Base-by-base conservation (phyloP, 345 rosid species). In the Citrus hindsii region DNA sequence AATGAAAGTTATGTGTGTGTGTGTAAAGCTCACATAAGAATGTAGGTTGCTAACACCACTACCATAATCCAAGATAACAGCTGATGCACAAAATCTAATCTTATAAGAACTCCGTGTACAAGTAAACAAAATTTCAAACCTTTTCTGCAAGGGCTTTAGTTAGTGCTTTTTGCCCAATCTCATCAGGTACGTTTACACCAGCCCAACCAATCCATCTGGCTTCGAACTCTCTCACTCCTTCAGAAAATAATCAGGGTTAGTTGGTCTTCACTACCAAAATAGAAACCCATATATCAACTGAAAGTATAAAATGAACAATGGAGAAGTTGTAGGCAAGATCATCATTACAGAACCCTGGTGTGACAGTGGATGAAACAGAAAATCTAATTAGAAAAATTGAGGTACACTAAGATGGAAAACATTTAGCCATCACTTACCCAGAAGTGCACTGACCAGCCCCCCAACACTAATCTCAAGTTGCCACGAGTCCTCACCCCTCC, bases 151-250 rank as follows among this genome's bases (percentile, higher is more conserved):
- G 80, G 74, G 92, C 86, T 83, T 71, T 80, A 78, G 86, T 85
- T 48, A 89, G 77, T 78, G 87, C 69, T 70, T 40, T 82, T 70
- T 86, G 85, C 67, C 92, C 92, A 76, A 75, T 73, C 64, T 81
- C 90, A 83, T 89, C 92, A 71, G 86, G 83, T 18, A 89, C 92
- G 75, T 84, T 87, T 71, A 89, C 92, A 74, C 92, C 92, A 74
- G 92, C 90, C 92, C 90, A 89, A 75, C 92, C 92, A 80, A 89
- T 87, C 92, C 92, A 89, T 71, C 86, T 87, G 40, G 92, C 84
- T 75, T 89, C 90, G 72, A 87, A 87, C 75, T 89, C 90, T 78
- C 78, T 87, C 83, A 89, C 84, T 65, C 92, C 92, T 89, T 81
- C 63, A 76, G 66, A 70, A 72, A 55, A 81, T 65, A 63, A 70